These are phyloP conservation scores for Trichocladium uniseriatum DNA, from an alignment of 495 filamentous ascomycete genomes.

Conservation along the genomic window DNA sequence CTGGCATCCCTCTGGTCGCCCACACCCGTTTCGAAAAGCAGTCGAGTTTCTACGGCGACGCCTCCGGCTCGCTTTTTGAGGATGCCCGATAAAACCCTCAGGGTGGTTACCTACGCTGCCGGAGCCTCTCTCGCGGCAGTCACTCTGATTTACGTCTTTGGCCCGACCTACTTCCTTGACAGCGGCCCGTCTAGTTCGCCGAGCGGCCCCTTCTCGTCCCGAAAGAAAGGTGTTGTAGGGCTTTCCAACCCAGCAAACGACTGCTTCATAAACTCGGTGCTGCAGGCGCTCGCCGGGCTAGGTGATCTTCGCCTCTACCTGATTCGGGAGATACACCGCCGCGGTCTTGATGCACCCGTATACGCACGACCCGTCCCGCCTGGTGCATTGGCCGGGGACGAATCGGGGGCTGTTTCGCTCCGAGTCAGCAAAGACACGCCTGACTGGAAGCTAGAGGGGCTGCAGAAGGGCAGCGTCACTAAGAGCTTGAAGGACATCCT, in stretches of 20 bases:
- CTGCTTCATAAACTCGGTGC: conserved; percentile 97
- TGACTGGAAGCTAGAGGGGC: conserved; percentile 57
- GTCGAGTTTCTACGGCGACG: too few species aligned
- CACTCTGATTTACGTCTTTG: conserved; percentile 93
- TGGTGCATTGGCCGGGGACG: conserved; percentile 15
- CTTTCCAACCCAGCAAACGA: conserved; percentile 90
- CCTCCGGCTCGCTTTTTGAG: too few species aligned
- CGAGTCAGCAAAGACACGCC: conserved; percentile 41
- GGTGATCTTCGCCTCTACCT: conserved; percentile 83
- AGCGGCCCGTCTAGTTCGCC: conserved; percentile 45
- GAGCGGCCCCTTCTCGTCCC: conserved; percentile 34
- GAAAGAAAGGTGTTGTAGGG: conserved; percentile 85
- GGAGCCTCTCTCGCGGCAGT: conserved; percentile 94
- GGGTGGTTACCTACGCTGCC: conserved; percentile 85
- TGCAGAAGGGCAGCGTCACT: conserved; percentile 77
- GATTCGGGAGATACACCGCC: conserved; percentile 77
- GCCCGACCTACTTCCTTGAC: conserved; percentile 89
- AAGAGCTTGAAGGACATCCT: conserved; percentile 83
- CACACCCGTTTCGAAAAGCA: too few species aligned
- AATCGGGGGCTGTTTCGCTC: conserved; percentile 1
- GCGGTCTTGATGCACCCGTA: conserved; percentile 65
- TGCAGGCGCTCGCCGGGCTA: conserved; percentile 93
- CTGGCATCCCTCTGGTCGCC: too few species aligned
- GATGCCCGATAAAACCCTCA: conserved; percentile 83
- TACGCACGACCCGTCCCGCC: conserved; percentile 52